Evolutionary conservation across 352 stramenopile species (phyloP), one percentile per base, ranked within the genome.

Genomic region (Pythium volutum): DNA sequence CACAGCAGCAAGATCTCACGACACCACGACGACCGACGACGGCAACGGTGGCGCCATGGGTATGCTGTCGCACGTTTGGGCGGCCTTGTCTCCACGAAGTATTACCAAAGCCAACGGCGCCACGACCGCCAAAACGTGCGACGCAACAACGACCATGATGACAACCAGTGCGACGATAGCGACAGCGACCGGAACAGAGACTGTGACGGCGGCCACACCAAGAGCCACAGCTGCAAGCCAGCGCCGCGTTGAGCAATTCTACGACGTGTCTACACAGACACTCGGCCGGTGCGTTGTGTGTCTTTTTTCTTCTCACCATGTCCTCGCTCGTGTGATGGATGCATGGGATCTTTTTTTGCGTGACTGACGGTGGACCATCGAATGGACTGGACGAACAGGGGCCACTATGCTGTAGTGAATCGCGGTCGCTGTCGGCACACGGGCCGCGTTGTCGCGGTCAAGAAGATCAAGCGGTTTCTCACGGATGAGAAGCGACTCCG

Each of bases 401-500:
- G 81, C 2, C 81, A 93, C 59, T 91, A 90, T 31, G 84, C 81
- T 0, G 77, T 85, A 0, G 84, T 93, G 25, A 79, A 66, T 64
- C 76, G 76, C 11, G 84, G 73, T 0, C 70, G 70, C 59, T 90
- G 78, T 58, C 70, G 75, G 12, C 62, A 66, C 34, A 89, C 79
- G 8, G 71, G 77, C 7, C 66, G 77, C 33, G 39, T 57, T 0
- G 81, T 95, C 23, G 87, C 84, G 11, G 76, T 94, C 47, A 95
- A 94, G 68, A 88, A 90, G 57, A 93, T 95, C 67, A 88, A 88
- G 68, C 71, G 81, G 12, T 89, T 88, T 36, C 62, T 91, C n/a
- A 87, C 79, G 0, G 84, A 93, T 48, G 76, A 87, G 34, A 85
- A 79, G 57, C 69, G 84, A 0, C 62, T 93, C 3, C 67, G 70